A percentile compares a stretch with the other conserved stretches of the same genome.
Conservation (phyloP, 768 basidiomycete genomes). For the Podaxis sp. region DNA sequence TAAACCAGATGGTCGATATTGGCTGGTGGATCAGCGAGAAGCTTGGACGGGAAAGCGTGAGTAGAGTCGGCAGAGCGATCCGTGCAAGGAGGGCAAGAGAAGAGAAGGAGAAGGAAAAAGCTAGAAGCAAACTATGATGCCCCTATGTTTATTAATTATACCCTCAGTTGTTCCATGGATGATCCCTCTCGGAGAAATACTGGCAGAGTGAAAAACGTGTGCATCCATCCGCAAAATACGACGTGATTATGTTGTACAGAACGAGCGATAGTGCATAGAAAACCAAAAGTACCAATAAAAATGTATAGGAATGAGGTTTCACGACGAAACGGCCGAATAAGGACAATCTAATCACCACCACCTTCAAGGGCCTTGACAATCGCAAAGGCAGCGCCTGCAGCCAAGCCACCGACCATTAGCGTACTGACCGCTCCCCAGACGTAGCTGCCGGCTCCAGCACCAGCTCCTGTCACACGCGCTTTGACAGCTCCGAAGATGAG, state of each 20-base stretch:
- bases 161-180: slow-evolving; percentile 7
- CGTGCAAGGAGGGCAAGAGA: slow-evolving; percentile 49
- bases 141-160: not conserved
- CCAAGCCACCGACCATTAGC: slow-evolving; percentile 84
- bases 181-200: not conserved
- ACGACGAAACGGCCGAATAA: not conserved
- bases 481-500: slow-evolving; percentile 92
- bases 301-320: not conserved
- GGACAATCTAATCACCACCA: slow-evolving; percentile 13
- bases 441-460: slow-evolving; percentile 64
- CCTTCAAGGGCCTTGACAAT: slow-evolving; percentile 51
- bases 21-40: slow-evolving; percentile 81
- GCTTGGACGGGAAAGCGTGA: slow-evolving; percentile 68
- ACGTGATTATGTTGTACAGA: not conserved
- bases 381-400: slow-evolving; percentile 69
- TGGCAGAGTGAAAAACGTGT: not conserved
- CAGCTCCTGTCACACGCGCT: slow-evolving; percentile 84
- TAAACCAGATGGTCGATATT: slow-evolving; percentile 69
- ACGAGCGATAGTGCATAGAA: not conserved
- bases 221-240: not conserved
- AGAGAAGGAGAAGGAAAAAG: slow-evolving; percentile 6
- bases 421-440: slow-evolving; percentile 88
- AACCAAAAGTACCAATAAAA: not conserved
- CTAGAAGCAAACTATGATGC: slow-evolving; percentile 15
- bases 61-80: slow-evolving; percentile 75